A percentile compares a stretch with the other conserved stretches of the same genome.
phyloP scores from a whole-genome alignment of 2,329 filamentous ascomycete species.

The Colletotrichum musae region DNA sequence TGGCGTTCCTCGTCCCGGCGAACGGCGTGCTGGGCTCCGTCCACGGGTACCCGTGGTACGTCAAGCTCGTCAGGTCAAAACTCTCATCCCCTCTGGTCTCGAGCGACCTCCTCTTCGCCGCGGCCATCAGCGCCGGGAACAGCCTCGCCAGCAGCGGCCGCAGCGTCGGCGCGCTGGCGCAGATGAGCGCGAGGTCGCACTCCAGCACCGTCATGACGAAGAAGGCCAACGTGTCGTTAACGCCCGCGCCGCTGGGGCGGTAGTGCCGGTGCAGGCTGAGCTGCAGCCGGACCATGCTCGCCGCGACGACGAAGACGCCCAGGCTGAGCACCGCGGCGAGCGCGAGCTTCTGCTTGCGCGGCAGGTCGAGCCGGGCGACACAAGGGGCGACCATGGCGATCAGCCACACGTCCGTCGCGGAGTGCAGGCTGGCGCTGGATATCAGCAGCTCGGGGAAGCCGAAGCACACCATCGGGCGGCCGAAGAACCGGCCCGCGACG shows the following conservation, averaged over 20 bases:
- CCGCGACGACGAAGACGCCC: slow-evolving; percentile 56
- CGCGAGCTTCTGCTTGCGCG: slow-evolving; percentile 59
- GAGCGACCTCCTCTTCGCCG: slow-evolving; percentile 33
- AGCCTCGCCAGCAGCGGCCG: slow-evolving; percentile 48
- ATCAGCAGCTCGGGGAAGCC: slow-evolving; percentile 59
- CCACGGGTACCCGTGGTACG: slow-evolving; percentile 52
- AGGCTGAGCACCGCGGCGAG: slow-evolving; percentile 61
- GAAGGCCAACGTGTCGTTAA: slow-evolving; percentile 48
- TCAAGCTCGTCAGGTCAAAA: slow-evolving; percentile 48
- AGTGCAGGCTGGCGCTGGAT: slow-evolving; percentile 60
- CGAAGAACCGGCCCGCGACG: slow-evolving; percentile 53
- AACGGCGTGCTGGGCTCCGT: slow-evolving; percentile 42
- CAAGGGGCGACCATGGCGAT: slow-evolving; percentile 59
- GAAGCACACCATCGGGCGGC: slow-evolving; percentile 54
- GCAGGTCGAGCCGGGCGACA: slow-evolving; percentile 55
- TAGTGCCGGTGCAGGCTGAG: slow-evolving; percentile 48
- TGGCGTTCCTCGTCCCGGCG: slow-evolving; percentile 43
- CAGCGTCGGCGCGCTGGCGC: slow-evolving; percentile 52
- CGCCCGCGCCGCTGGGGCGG: slow-evolving; percentile 41
- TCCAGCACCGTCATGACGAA: slow-evolving; percentile 55
- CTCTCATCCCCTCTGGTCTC: slow-evolving; percentile 42
- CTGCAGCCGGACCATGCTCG: slow-evolving; percentile 52
- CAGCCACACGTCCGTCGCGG: slow-evolving; percentile 61
- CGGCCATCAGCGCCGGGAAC: slow-evolving; percentile 46
- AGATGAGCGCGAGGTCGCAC: slow-evolving; percentile 53